Conservation (phyloP, 352 stramenopile species). For the Pythium volutum region DNA sequence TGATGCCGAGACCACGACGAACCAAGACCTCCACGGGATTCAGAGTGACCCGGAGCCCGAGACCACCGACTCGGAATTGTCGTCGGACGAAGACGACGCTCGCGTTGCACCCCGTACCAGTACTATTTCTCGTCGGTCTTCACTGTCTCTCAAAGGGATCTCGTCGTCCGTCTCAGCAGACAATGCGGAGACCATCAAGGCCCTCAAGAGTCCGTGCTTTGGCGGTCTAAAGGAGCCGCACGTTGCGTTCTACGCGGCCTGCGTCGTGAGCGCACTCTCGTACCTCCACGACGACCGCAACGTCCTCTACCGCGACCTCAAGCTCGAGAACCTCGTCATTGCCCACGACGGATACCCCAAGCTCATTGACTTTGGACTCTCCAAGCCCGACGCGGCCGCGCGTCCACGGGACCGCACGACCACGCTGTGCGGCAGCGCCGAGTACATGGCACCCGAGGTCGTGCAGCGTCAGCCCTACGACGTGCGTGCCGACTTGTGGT, state of each 20-base stretch:
- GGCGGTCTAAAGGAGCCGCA: constrained; percentile 84
- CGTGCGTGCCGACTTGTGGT: constrained; percentile 62
- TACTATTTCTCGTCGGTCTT: not conserved
- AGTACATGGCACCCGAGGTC: constrained; percentile 80
- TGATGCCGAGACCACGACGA: constrained; percentile 1
- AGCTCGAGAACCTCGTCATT: constrained; percentile 87
- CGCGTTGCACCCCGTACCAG: not conserved
- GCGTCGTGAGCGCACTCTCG: constrained; percentile 91
- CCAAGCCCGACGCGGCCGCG: constrained; percentile 45
- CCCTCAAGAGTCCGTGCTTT: constrained; percentile 26
- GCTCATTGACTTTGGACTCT: constrained; percentile 68
- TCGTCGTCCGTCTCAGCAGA: constrained; percentile 31
- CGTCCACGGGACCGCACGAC: constrained; percentile 29
- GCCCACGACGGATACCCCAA: constrained; percentile 86
- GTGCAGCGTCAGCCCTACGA: constrained; percentile 58
- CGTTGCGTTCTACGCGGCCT: constrained; percentile 93
- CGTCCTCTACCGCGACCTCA: constrained; percentile 83
- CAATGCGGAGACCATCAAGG: constrained; percentile 41
- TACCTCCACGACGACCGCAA: constrained; percentile 53
- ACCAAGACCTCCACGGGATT: no score
- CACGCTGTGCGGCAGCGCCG: constrained; percentile 69
- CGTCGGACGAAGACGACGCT: constrained; percentile 7
- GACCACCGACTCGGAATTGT: constrained; percentile 1
- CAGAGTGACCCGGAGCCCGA: constrained; percentile 30
- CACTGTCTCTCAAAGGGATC: not conserved